Evolutionary conservation across 164 flowering plant genomes (phyloP).

Genomic region (Macadamia integrifolia): DNA sequence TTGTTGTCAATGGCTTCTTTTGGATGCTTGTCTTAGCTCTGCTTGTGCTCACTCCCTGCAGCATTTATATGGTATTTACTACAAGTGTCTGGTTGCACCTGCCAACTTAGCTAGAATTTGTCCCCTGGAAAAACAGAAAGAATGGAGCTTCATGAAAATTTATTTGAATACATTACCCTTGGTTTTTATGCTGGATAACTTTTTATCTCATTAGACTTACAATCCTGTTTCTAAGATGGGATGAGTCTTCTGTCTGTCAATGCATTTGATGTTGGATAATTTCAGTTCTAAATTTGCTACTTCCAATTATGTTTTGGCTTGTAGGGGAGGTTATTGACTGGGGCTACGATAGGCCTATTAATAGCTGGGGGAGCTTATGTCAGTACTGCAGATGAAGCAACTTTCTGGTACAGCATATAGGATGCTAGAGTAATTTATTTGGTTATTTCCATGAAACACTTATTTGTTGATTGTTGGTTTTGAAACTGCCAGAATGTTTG

Average conservation of each 20-base stretch:
- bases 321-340: conserved; percentile 83
- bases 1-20: too few species aligned
- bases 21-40: too few species aligned
- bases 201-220: background rate
- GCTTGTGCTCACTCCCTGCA: too few species aligned
- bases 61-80: too few species aligned
- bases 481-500: background rate
- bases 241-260: background rate
- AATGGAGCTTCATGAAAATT: too few species aligned
- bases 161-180: too few species aligned
- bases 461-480: background rate
- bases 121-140: too few species aligned
- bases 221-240: background rate
- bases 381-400: conserved; percentile 96
- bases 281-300: background rate
- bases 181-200: background rate
- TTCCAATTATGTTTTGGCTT: conserved; percentile 11
- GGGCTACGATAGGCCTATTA: conserved; percentile 64
- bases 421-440: background rate
- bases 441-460: background rate
- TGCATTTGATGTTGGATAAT: background rate
- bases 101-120: too few species aligned
- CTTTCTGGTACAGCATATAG: conserved; percentile 69
- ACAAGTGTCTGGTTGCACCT: too few species aligned
- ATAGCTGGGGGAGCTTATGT: conserved; percentile 97